Evolutionary conservation across 1,284 basidiomycete species (phyloP).

Genomic region (Cryptococcus sp.): DNA sequence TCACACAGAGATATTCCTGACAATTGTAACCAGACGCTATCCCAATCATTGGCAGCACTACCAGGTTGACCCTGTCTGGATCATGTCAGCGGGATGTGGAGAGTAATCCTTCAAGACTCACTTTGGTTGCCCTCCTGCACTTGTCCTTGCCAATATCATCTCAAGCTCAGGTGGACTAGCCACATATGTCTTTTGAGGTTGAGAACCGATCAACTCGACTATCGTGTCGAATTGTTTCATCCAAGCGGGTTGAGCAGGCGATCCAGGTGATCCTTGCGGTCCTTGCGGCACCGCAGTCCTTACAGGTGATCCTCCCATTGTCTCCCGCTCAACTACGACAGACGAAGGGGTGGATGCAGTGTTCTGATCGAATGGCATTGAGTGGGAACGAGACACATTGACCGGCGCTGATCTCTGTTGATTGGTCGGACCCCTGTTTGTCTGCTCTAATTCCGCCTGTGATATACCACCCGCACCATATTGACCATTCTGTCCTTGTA

Average conservation of each 20-base stretch:
- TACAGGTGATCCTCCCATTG: neutral
- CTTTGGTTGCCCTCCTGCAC: constrained; percentile 46
- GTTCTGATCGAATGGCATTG: constrained; percentile 15
- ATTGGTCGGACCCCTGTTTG: constrained; percentile 3
- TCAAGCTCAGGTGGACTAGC: constrained; percentile 47
- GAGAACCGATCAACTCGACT: constrained; percentile 42
- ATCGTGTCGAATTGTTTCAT: constrained; percentile 34
- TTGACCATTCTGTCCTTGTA: neutral
- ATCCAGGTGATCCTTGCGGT: neutral
- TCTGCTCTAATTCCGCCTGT: constrained; percentile 20
- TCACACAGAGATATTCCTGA: constrained; percentile 82
- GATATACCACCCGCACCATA: constrained; percentile 4
- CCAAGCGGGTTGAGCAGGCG: constrained; percentile 9
- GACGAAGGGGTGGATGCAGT: constrained; percentile 1
- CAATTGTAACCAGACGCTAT: constrained; percentile 87
- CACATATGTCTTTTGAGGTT: constrained; percentile 48
- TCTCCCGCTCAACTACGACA: neutral
- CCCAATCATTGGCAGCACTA: constrained; percentile 77
- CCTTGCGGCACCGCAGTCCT: neutral
- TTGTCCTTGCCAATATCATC: constrained; percentile 47
- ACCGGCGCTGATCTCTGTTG: constrained; percentile 3
- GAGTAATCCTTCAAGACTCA: constrained; percentile 11
- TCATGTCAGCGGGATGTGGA: constrained; percentile 65
- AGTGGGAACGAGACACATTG: constrained; percentile 12
- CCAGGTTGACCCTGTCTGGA: constrained; percentile 71